Base-by-base conservation (phyloP, 1,284 basidiomycete genomes). In the Spongispora temasekensis region DNA sequence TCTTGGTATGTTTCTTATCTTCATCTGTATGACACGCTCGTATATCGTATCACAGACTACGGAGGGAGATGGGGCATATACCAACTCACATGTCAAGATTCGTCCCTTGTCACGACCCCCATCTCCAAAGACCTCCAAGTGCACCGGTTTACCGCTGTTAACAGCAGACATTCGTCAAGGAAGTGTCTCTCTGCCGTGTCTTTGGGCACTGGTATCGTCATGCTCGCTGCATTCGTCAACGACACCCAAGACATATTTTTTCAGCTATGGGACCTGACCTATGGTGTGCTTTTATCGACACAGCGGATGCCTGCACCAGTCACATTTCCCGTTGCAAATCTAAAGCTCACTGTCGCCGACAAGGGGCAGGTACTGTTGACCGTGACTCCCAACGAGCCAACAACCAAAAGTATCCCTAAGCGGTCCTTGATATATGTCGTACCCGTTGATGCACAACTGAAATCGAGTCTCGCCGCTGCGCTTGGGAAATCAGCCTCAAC, bases 251-350 rank as follows among this genome's bases (percentile, higher is more conserved):
- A 87, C 60, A 77, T 92, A 55, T 68, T 71, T n/a, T 65, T 84
- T 42, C 81, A 89, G 19, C 68, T 91, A 42, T 91, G 90, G 89
- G 90, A 92, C 66, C 74, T 91, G 21, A 85, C 86, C 64, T 91
- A 88, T 65, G 83, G 83, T 19, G 83, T 91, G 34, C 74, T 91
- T 21, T 78, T 91, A 25, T 77, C 85, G 1, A 80, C 82, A 9
- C 81, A 87, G 34, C 71, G 75, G 2, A 73, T 88, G 52, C 68
- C 85, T 0, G 70, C 85, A 5, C 87, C 90, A 0, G 78, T 82
- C 0, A 72, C 80, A n/a, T 66, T 85, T 10, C 67, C 72, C 4
- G 28, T n/a, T 0, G 5, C 61, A 32, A 23, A 66, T 37, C 74
- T 80, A 57, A 72, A 76, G 58, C 61, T 75, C 17, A 67, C 72